A percentile compares a stretch with the other conserved stretches of the same genome.
Evolutionary conservation across 163 green algal species (phyloP).

Genomic region (Chlorella variabilis): DNA sequence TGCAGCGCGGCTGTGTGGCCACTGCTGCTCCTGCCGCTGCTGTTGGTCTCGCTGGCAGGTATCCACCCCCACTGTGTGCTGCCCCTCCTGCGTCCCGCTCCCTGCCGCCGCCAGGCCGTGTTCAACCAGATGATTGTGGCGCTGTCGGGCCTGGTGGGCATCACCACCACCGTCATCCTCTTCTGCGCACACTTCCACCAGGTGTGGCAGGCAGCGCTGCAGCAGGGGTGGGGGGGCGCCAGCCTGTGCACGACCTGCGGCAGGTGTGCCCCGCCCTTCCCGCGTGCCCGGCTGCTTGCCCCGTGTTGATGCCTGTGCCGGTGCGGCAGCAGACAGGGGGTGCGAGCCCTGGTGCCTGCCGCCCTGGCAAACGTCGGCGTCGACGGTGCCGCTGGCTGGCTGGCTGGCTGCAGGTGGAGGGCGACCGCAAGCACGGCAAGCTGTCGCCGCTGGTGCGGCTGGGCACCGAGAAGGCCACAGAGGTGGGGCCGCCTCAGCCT

Average conservation of each 20-base stretch:
- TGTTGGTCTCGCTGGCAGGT: not conserved
- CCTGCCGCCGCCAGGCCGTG: not conserved
- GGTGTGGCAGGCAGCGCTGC: too few species aligned
- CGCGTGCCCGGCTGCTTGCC: not conserved
- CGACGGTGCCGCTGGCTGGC: not conserved
- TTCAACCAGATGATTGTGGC: slow-evolving; percentile 57
- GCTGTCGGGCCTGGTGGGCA: slow-evolving; percentile 77
- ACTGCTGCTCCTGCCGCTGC: not conserved
- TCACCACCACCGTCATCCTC: slow-evolving; percentile 93
- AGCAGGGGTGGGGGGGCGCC: slow-evolving; percentile 58
- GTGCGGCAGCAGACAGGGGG: too few species aligned
- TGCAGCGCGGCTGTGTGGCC: too few species aligned
- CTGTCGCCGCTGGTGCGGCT: slow-evolving; percentile 89
- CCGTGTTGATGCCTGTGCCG: too few species aligned
- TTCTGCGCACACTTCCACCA: slow-evolving; percentile 98
- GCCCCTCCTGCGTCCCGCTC: not conserved
- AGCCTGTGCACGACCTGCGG: not conserved
- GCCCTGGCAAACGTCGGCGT: not conserved
- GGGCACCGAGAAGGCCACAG: slow-evolving; percentile 53
- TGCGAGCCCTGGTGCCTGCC: too few species aligned
- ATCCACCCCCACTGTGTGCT: not conserved
- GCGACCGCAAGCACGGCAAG: slow-evolving; percentile 85
- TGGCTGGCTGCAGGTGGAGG: slow-evolving; percentile 67
- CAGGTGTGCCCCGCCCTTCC: not conserved
- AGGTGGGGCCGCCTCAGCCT: slow-evolving; percentile 12